Evolutionary conservation across 768 basidiomycete species (phyloP).

Genomic region (Candolleomyces aberdarensis): DNA sequence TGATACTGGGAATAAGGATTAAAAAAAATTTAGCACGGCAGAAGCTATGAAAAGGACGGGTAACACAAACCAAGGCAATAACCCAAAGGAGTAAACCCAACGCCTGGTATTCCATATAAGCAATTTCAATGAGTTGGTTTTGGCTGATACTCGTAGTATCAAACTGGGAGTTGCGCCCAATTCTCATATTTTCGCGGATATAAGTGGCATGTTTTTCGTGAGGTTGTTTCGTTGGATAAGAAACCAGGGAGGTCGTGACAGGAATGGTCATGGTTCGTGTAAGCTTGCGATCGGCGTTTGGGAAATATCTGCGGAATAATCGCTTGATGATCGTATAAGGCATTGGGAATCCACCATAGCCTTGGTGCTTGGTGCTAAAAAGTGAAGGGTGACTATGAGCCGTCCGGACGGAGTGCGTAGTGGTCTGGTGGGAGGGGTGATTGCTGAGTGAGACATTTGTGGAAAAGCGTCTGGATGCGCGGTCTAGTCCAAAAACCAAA

Average conservation of each 20-base stretch:
- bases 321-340: constrained; percentile 51
- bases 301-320: constrained; percentile 59
- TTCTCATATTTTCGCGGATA: constrained; percentile 70
- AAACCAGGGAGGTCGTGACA: constrained; percentile 56
- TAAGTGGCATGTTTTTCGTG: constrained; percentile 67
- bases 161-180: constrained; percentile 81
- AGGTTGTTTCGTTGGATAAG: constrained; percentile 34
- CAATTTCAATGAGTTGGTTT: constrained; percentile 87
- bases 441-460: constrained; percentile 13
- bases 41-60: background rate
- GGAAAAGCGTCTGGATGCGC: background rate
- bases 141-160: constrained; percentile 50
- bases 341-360: constrained; percentile 76
- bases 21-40: constrained; percentile 1
- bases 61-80: constrained; percentile 58
- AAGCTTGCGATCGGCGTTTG: constrained; percentile 53
- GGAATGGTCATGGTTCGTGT: constrained; percentile 76
- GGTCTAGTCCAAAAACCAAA: background rate
- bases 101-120: constrained; percentile 90
- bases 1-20: constrained; percentile 59
- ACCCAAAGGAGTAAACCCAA: constrained; percentile 81
- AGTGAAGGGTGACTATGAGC: constrained; percentile 14
- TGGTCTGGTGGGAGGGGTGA: constrained; percentile 2
- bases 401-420: constrained; percentile 10
- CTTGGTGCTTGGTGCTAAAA: constrained; percentile 37